Evolutionary conservation across 495 filamentous ascomycete species (phyloP), one percentile per base, ranked within the genome.

Genomic region (Penicillium robsamsonii): DNA sequence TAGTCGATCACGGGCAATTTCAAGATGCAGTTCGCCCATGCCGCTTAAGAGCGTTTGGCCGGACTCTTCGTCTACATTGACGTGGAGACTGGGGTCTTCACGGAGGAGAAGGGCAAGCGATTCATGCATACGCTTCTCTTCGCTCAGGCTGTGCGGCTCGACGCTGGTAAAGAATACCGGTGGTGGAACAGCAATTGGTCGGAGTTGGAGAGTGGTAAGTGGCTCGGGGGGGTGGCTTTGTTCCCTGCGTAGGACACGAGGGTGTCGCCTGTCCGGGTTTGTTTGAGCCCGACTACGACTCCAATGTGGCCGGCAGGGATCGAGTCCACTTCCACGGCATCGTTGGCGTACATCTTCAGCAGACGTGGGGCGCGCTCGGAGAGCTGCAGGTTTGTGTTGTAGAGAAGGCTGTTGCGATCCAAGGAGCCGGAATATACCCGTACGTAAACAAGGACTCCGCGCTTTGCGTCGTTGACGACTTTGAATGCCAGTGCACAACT

Each of bases 21-120:
- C 95, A 3, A 99, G 84, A 69, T 99, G 95, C n/a, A 99, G 82
- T 50, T 96, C 90, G 3, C 95, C 95, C 95, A 99, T 99, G 11
- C 95, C 95, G 37, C 89, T 90, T 2, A 99, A 78, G 9, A 96
- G 86, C 17, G 92, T 96, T 60, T 96, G 93, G 1, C 92, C 94
- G 0, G 90, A 91, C 65, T 97, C 95, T 60, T 92, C 87, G 64
- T 97, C 91, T 20, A 87, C 74, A 45, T 76, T 87, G 65, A 96
- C 84, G 24, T 92, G 83, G n/a, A 99, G 74, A 69, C 90, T 96
- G 18, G 95, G 95, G 65, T 99, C 95, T 75, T 99, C 95, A 46
- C 95, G 82, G 0, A 96, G 78, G 12, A 96, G 81, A 43, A 93
- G 77, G 1, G 77, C 80, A 3, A 99, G 77, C 2, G 85, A 83